Evolutionary conservation across 2,329 filamentous ascomycete genomes (phyloP), one percentile per base, ranked within the genome.

Genomic region (Uncinocarpus reesii): DNA sequence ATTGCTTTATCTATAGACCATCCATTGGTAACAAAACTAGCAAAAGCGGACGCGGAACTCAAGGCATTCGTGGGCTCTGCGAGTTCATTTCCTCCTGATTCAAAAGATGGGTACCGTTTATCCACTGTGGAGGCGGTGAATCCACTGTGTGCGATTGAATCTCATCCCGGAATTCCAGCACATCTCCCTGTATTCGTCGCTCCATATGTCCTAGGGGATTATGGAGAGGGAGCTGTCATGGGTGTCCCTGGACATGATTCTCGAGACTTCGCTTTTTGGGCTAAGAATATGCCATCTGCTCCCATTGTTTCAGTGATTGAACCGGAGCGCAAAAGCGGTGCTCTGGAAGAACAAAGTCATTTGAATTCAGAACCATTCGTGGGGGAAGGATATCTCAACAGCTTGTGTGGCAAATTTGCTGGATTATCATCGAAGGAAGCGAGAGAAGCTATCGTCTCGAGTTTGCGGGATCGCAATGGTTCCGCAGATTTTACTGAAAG

Each of bases 221-320:
- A 93, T 56, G 86, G 87, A 13, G 84, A 88, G 55, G 87, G 87
- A 1, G 87, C 87, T 7, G 83, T 94, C 1, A 94, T 95, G 87
- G 88, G 88, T 36, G 88, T 94, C 6, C 88, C 88, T 0, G 88
- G 81, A 1, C 88, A 95, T 60, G 88, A 95, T 63, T 61, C 74
- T 3, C 77, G 86, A 45, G 88, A 95, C 57, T 73, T 84, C 64
- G 76, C 78, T 1, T 95, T 94, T 62, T 94, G 86, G 83, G 79
- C 75, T 56, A 71, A 80, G 50, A 86, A 93, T 55, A 71, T 76
- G 24, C 71, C 72, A 4, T 71, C 76, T 3, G 69, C 77, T 38
- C 77, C 78, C 1, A 73, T 89, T 24, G 72, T 77, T 1, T 66
- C 78, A 37, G 86, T 88, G 1, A 69, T 90, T 32, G 55, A 60